Base-by-base conservation (phyloP, 306 rosid genomes). In the Senna tora region DNA sequence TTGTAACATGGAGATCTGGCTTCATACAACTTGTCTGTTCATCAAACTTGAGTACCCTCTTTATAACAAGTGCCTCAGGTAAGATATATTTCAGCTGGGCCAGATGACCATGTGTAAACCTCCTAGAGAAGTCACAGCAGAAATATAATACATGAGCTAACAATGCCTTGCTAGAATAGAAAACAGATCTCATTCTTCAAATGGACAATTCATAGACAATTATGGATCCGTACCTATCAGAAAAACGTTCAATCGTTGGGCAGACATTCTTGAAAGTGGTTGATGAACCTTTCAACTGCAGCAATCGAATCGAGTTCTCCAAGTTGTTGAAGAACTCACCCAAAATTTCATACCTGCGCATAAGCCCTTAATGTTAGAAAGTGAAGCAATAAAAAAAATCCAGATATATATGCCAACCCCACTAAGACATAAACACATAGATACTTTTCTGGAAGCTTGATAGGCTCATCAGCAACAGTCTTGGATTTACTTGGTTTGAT, bases 11-110 rank as follows among this genome's bases (percentile, higher is more conserved):
- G 45, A 93, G 89, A 65, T 93, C 96, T 1, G 90, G 93, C 79
- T 81, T 86, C 92, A 87, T 83, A 79, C 92, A 84, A 49, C 92
- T 70, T 2, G 86, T 83, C 46, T 63, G 68, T 73, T 89, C 93
- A 50, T 90, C 92, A 39, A 73, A 75, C 65, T 77, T 67, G 1
- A 80, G 63, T 13, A 84, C 22, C 67, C 75, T 89, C 84, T 87
- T 84, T 16, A 85, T 57, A 76, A 32, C 85, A 63, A 93, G 75
- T 16, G 77, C 98, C 82, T 89, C 90, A n/a, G 87, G 92, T 19
- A 90, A 81, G 30, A 90, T 71, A 59, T 74, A 87, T 79, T 88
- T 90, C 85, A 93, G 57, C 67, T 93, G 92, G 33, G 97, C 98
- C 75, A 93, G 65, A 83, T 90, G 90, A 39, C 67, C 19, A 38